Conservation (phyloP, 2,329 filamentous ascomycete genomes). For the Talaromyces marneffei region DNA sequence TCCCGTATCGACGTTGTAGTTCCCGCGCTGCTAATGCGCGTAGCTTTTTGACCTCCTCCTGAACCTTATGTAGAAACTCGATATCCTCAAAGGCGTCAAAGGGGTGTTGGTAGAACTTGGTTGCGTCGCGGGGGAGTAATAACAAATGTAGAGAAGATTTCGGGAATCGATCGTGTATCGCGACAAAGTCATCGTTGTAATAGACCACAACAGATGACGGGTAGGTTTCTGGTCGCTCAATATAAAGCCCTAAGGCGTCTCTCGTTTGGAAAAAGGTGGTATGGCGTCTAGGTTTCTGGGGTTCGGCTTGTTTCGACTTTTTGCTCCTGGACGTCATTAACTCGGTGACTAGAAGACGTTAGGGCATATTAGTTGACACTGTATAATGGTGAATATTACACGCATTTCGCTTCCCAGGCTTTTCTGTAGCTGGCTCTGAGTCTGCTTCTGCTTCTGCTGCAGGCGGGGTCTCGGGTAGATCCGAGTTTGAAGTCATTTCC, state of each 20-base stretch:
- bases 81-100: slow-evolving; percentile 69
- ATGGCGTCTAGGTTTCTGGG: slow-evolving; percentile 16
- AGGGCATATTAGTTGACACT: not conserved
- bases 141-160: slow-evolving; percentile 82
- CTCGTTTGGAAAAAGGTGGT: slow-evolving; percentile 42
- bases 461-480: slow-evolving; percentile 8
- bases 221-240: slow-evolving; percentile 56
- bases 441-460: slow-evolving; percentile 6
- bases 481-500: slow-evolving; percentile 11
- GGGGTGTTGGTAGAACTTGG: slow-evolving; percentile 61
- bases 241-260: slow-evolving; percentile 63
- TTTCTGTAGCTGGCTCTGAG: slow-evolving; percentile 9
- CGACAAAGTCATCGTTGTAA: slow-evolving; percentile 63
- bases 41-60: slow-evolving; percentile 56
- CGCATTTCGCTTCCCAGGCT: slow-evolving; percentile 32
- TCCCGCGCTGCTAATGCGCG: slow-evolving; percentile 65
- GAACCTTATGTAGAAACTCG: slow-evolving; percentile 61
- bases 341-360: slow-evolving; percentile 42
- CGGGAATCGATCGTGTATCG: slow-evolving; percentile 77
- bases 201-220: slow-evolving; percentile 58
- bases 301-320: slow-evolving; percentile 23
- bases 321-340: slow-evolving; percentile 51
- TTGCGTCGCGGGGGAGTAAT: slow-evolving; percentile 68
- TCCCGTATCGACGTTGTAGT: slow-evolving; percentile 63
- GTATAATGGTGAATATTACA: slow-evolving; percentile 22